Evolutionary conservation across 495 filamentous ascomycete genomes (phyloP), one percentile per base, ranked within the genome.

Genomic region (Corynascus novoguineensis): DNA sequence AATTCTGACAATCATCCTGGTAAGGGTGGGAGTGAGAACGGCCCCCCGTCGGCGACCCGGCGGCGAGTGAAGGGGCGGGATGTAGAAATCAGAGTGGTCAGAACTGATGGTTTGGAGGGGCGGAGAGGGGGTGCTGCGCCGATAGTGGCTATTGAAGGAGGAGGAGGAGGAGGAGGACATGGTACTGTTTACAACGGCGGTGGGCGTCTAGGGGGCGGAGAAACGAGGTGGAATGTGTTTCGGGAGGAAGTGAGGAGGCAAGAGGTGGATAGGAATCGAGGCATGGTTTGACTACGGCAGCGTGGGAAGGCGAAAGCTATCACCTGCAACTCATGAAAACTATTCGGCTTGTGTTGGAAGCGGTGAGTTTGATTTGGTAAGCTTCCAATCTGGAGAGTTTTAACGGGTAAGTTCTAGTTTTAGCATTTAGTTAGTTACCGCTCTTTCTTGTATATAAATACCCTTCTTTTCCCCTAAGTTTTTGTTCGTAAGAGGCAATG

Each of bases 241-340:
- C 42, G 56, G 56, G 56, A 58, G 28, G 56, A 58, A 49, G 31
- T 58, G 48, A 35, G 37, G 48, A 51, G 56, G 48, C 56, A 58
- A 40, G 56, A 52, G 56, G 31, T 28, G 55, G 55, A 21, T 15
- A 25, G 48, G 48, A n/a, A n/a, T n/a, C n/a, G n/a, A n/a, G 32
- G 32, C 31, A 50, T 19, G 48, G 31, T 50, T 38, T 50, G 15
- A 41, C 15, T n/a, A n/a, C n/a, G n/a, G n/a, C n/a, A n/a, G n/a
- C n/a, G n/a, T n/a, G n/a, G n/a, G n/a, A n/a, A n/a, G n/a, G n/a
- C n/a, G n/a, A n/a, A n/a, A n/a, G n/a, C n/a, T n/a, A n/a, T n/a
- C n/a, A n/a, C n/a, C n/a, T n/a, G n/a, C n/a, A n/a, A n/a, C n/a
- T n/a, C n/a, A n/a, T n/a, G n/a, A n/a, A n/a, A n/a, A n/a, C n/a